Evolutionary conservation across 257 asterid species (phyloP), one percentile per base, ranked within the genome.

Genomic region (Paraleonurus japonicus): DNA sequence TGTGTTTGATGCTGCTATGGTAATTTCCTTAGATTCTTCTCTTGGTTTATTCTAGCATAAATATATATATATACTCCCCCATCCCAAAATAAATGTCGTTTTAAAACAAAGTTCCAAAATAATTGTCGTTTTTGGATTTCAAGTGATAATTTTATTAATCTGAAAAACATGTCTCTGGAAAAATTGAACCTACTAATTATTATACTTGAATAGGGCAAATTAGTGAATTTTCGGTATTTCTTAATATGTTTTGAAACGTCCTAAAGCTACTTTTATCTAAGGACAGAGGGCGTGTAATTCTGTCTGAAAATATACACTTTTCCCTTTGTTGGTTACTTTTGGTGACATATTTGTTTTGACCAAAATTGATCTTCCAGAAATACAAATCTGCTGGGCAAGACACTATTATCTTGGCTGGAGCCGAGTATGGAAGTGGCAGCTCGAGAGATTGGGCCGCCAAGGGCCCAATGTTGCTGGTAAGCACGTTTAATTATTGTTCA

Each of bases 371-470:
- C 60, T 68, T 75, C 26, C 89, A 93, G 97, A 90, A 81, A 80
- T 93, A 93, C 91, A 93, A 83, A 80, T 63, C 94, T 66, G 92
- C 89, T 51, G 97, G 96, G 13, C 87, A 85, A 66, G 90, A 43
- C 82, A 93, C 98, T 8, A 78, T 90, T 66, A 82, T 93, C 65
- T 87, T 93, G 96, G 98, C 98, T 30, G 98, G 97, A 79, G 98
- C 96, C 4, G 98, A 93, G 84, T 93, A 93, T 62, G 98, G 98
- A 82, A 93, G 98, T 76, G 98, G 98, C 73, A 90, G 97, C 81
- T 93, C 98, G 28, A 86, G 98, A 48, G 98, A 93, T 78, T 93
- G 97, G 98, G 98, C 98, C 24, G 98, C 98, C 64, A 93, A 93
- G 83, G 98, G 98, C 43, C 98, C 98, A 16, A 93, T 90, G 98